phyloP scores from a whole-genome alignment of 179 eudicot genomes.

The Silene vulgaris region DNA sequence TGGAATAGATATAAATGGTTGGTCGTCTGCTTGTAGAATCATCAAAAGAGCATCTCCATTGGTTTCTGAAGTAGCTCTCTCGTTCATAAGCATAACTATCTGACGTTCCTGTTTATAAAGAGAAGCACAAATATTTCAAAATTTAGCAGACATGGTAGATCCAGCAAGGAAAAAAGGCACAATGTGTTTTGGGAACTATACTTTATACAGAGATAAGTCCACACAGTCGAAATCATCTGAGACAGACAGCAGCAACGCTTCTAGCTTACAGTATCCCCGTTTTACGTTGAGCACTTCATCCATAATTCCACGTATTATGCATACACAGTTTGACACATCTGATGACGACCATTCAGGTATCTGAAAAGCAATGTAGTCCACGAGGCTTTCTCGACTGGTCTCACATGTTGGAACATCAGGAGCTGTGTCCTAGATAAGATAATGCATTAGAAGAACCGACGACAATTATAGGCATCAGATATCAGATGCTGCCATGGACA shows the following conservation, averaged over 20 bases:
- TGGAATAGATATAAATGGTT: constrained; percentile 59
- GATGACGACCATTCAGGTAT: constrained; percentile 67
- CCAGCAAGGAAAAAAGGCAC: neutral
- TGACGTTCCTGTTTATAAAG: constrained; percentile 63
- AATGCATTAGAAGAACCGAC: constrained; percentile 10
- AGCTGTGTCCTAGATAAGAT: constrained; percentile 45
- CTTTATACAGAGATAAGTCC: constrained; percentile 90
- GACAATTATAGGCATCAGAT: neutral
- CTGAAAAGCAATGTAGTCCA: constrained; percentile 61
- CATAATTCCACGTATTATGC: constrained; percentile 52
- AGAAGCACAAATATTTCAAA: neutral
- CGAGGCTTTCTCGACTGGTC: constrained; percentile 34
- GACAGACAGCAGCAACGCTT: constrained; percentile 59
- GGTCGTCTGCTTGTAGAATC: constrained; percentile 56
- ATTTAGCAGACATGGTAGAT: neutral
- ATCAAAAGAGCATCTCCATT: constrained; percentile 58
- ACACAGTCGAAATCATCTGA: constrained; percentile 75
- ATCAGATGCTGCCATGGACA: neutral
- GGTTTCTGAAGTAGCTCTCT: constrained; percentile 53
- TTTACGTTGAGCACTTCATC: constrained; percentile 35
- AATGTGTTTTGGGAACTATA: constrained; percentile 20
- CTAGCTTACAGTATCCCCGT: constrained; percentile 39
- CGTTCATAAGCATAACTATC: constrained; percentile 68
- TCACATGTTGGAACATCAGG: constrained; percentile 35
- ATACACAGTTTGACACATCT: constrained; percentile 54